phyloP scores from a whole-genome alignment of 2,329 filamentous ascomycete species.

The Aspergillus sp. region DNA sequence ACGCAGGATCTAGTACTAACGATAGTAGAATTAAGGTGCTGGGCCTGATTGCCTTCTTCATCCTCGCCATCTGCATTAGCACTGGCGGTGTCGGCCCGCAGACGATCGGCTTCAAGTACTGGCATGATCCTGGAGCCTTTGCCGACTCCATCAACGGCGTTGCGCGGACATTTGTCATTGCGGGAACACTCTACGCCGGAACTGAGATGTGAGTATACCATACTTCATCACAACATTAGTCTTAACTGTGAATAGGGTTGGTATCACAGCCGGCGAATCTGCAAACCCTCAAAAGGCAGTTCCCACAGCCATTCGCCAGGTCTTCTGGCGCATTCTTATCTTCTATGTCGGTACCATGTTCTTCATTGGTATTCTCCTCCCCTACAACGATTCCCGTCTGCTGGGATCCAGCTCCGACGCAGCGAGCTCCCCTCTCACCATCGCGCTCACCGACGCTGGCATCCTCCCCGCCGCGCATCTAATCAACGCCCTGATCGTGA shows the following conservation, averaged over 20 bases:
- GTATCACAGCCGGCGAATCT: conserved; percentile 35
- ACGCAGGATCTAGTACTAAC: conserved; percentile 1
- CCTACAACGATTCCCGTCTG: conserved; percentile 63
- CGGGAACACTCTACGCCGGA: conserved; percentile 32
- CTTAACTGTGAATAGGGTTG: conserved; percentile 27
- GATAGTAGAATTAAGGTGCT: conserved; percentile 29
- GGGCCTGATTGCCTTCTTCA: conserved; percentile 31
- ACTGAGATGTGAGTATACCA: conserved; percentile 28
- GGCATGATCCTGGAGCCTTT: conserved; percentile 33
- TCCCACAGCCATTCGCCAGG: conserved; percentile 42
- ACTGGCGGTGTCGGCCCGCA: conserved; percentile 29
- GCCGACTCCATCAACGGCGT: conserved; percentile 36
- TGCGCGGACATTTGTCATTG: conserved; percentile 34
- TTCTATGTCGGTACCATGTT: conserved; percentile 65
- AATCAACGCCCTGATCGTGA: conserved; percentile 73
- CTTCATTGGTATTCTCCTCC: conserved; percentile 72
- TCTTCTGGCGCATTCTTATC: conserved; percentile 46
- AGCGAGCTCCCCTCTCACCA: conserved; percentile 69
- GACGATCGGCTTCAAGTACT: conserved; percentile 37
- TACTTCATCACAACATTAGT: background rate
- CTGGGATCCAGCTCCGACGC: conserved; percentile 61
- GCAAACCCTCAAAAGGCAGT: conserved; percentile 46
- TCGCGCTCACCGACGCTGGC: conserved; percentile 70
- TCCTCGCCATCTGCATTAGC: conserved; percentile 33
- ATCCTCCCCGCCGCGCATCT: conserved; percentile 71